Base-by-base conservation (phyloP, 2,329 filamentous ascomycete genomes). In the Neoarthrinium moseri region DNA sequence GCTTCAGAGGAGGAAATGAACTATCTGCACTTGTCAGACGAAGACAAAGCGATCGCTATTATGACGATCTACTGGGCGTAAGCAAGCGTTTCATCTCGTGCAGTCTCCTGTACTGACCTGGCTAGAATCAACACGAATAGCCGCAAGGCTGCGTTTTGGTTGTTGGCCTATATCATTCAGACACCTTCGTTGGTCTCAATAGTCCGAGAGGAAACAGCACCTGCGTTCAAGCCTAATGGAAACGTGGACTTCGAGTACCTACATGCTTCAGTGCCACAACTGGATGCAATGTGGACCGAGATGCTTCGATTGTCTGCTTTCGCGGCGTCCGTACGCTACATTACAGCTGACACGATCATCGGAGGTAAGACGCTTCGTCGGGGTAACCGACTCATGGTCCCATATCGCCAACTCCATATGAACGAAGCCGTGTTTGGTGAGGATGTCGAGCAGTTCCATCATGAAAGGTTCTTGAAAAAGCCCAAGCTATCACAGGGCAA, bases 101-200 rank as follows among this genome's bases (percentile, higher is more conserved):
- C 13, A 22, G 35, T 12, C 12, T 12, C 3, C 12, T 38, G 17
- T 22, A 15, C 30, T 34, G 11, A 35, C 13, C 30, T 18, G 21
- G 23, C 5, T 22, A 35, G 41, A 7, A 35, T 35, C 29, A 43
- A 43, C 18, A 35, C 41, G 15, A 43, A 43, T 18, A 43, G 17
- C 29, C 41, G 41, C 13, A 43, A 35, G 29, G 32, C 41, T 18
- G 41, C 41, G 4, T 43, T 34, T 17, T 43, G 41, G 41, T 21
- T 43, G 17, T 30, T 43, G 8, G 32, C 41, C 12, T 35, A 43
- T 18, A 17, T 43, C 17, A 27, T 43, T 10, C 29, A 26, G 13
- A 43, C 29, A 11, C 27, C 27, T 13, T 17, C 5, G n/a, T 29
- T 34, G 12, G 21, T 43, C 11, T 17, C 13, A n/a, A 3, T 24